A percentile compares a stretch with the other conserved stretches of the same genome.
These are phyloP conservation scores for Euptelea pleiosperma DNA, from an alignment of 164 flowering plant genomes.

Conservation along the genomic window DNA sequence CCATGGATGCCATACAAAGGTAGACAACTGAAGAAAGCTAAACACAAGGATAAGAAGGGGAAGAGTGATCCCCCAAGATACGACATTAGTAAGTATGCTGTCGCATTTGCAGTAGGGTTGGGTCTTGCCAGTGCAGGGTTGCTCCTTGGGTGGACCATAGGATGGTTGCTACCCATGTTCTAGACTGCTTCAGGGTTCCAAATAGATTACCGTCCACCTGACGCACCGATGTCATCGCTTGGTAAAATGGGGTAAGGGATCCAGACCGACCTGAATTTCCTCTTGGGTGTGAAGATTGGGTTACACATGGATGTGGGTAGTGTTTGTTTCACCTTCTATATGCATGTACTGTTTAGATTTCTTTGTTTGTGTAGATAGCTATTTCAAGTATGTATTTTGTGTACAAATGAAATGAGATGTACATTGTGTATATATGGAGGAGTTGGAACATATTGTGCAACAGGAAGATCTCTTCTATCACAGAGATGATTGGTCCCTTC, in stretches of 20 bases:
- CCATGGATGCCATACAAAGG: slow-evolving; percentile 41
- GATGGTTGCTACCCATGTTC: slow-evolving; percentile 54
- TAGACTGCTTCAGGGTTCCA: slow-evolving; percentile 12
- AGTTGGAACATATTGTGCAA: slow-evolving; percentile 6
- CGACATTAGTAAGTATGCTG: slow-evolving; percentile 27
- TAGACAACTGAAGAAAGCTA: slow-evolving; percentile 28
- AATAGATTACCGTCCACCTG: background rate
- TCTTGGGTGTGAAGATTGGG: slow-evolving; percentile 4
- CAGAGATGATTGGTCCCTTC: too few species aligned
- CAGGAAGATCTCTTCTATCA: background rate
- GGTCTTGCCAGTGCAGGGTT: slow-evolving; percentile 71
- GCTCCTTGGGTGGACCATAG: slow-evolving; percentile 75
- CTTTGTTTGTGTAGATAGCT: background rate
- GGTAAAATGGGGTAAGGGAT: background rate
- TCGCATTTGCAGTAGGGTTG: slow-evolving; percentile 57
- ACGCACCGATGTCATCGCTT: background rate
- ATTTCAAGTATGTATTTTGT: slow-evolving; percentile 2
- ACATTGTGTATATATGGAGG: slow-evolving; percentile 11
- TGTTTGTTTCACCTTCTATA: background rate
- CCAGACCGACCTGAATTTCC: background rate
- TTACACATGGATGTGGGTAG: background rate
- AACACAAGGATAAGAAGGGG: slow-evolving; percentile 23
- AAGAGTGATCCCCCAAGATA: slow-evolving; percentile 16
- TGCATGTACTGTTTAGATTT: slow-evolving; percentile 1
- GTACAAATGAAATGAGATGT: slow-evolving; percentile 15